A percentile compares a stretch with the other conserved stretches of the same genome.
These are phyloP conservation scores for Xylariaceae sp. DNA, from an alignment of 2,329 filamentous ascomycete species.

Conservation along the genomic window DNA sequence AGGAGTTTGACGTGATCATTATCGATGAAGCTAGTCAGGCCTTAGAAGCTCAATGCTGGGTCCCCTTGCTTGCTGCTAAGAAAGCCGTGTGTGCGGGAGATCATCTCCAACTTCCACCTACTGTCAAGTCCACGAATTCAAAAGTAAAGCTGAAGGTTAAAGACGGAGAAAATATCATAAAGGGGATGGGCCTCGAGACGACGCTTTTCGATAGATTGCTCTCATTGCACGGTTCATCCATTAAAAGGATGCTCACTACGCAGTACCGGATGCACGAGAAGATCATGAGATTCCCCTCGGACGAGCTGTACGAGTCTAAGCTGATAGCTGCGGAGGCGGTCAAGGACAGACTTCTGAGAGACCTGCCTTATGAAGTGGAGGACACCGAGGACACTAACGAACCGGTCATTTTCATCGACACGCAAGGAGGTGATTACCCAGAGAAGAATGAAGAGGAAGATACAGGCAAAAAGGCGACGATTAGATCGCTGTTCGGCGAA, in stretches of 20 bases:
- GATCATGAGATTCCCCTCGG: constrained; percentile 94
- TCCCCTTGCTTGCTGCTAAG: constrained; percentile 75
- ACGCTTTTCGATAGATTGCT: constrained; percentile 92
- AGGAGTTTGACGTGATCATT: constrained; percentile 89
- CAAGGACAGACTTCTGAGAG: constrained; percentile 71
- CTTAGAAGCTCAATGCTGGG: constrained; percentile 96
- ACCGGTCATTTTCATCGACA: constrained; percentile 92
- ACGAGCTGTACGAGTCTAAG: constrained; percentile 81
- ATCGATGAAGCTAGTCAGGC: constrained; percentile 97
- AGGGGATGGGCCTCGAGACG: constrained; percentile 72
- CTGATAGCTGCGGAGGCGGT: constrained; percentile 82
- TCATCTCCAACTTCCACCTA: constrained; percentile 91
- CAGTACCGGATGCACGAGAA: constrained; percentile 98
- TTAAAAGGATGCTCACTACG: constrained; percentile 94
- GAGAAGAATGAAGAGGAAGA: constrained; percentile 79
- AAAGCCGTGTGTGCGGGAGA: constrained; percentile 94
- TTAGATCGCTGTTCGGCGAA: constrained; percentile 56
- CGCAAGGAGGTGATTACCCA: constrained; percentile 89
- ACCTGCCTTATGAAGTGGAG: constrained; percentile 75
- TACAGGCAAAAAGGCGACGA: constrained; percentile 49
- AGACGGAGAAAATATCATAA: constrained; percentile 43
- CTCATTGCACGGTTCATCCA: constrained; percentile 73
- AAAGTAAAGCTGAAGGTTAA: constrained; percentile 46
- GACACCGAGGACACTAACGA: constrained; percentile 86
- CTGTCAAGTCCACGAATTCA: constrained; percentile 78